Conservation (phyloP, 2,329 filamentous ascomycete species). For the Stenocarpella maydis region DNA sequence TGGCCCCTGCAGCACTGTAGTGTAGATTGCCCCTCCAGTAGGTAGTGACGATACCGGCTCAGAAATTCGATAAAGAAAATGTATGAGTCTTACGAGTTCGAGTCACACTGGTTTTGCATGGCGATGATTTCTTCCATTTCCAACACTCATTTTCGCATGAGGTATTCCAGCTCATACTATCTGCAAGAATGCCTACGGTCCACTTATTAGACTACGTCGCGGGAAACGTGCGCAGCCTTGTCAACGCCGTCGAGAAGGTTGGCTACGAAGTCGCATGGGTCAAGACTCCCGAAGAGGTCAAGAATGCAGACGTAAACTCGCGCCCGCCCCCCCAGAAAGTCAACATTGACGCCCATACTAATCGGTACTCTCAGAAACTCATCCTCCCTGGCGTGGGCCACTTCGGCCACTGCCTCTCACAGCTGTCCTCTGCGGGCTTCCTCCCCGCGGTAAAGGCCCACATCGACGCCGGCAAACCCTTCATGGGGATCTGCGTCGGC, state of each 20-base stretch:
- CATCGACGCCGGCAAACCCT: slow-evolving; percentile 90
- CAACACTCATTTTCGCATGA: not conserved
- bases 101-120: not conserved
- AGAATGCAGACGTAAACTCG: slow-evolving; percentile 77
- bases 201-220: slow-evolving; percentile 89
- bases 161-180: not conserved
- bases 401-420: slow-evolving; percentile 93
- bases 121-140: not conserved
- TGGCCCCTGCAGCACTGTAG: slow-evolving; percentile 17
- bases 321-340: not conserved
- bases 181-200: slow-evolving; percentile 73
- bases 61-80: slow-evolving; percentile 30
- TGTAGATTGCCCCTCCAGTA: slow-evolving; percentile 28
- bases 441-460: slow-evolving; percentile 83
- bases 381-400: slow-evolving; percentile 97
- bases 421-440: slow-evolving; percentile 84
- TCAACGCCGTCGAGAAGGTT: slow-evolving; percentile 96
- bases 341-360: slow-evolving; percentile 34
- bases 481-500: slow-evolving; percentile 97
- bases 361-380: slow-evolving; percentile 69
- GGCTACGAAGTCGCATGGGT: slow-evolving; percentile 96
- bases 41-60: slow-evolving; percentile 30
- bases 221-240: slow-evolving; percentile 93
- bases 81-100: slow-evolving; percentile 17
- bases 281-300: slow-evolving; percentile 81